Evolutionary conservation across 78 protist genomes (phyloP).

Genomic region (Neovahlkampfia damariscottae): DNA sequence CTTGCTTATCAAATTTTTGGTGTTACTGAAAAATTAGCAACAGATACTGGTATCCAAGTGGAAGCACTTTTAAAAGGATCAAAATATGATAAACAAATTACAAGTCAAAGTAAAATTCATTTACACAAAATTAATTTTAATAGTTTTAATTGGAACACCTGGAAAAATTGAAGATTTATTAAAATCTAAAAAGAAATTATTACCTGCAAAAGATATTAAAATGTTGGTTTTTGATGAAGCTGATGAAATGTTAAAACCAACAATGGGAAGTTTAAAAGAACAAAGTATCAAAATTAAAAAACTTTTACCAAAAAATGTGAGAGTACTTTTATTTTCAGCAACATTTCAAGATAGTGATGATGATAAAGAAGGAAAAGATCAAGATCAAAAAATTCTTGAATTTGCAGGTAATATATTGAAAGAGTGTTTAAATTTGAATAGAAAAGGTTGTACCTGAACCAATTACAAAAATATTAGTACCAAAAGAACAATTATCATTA

Average conservation of each 20-base stretch:
- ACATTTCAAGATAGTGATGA: neutral
- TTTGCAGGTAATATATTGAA: no score
- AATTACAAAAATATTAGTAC: neutral
- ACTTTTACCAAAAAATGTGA: neutral
- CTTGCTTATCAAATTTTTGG: neutral
- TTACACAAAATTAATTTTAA: neutral
- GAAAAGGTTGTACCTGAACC: neutral
- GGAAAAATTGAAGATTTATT: neutral
- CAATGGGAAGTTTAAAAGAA: neutral
- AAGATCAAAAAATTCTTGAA: neutral
- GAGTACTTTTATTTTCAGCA: neutral
- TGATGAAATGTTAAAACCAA: constrained; percentile 1
- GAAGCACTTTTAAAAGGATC: neutral
- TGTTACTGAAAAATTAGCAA: constrained; percentile 1
- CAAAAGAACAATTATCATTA: neutral
- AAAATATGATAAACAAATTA: no score
- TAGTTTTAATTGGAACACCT: neutral
- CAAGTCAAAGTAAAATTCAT: neutral
- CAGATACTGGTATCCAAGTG: neutral
- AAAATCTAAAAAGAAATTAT: neutral
- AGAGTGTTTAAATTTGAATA: no score
- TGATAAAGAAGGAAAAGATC: neutral
- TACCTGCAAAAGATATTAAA: neutral
- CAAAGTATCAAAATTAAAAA: neutral
- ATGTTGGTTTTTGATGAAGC: constrained; percentile 9